Base-by-base conservation (phyloP, 129 eudicot genomes). In the Lonicera japonica region DNA sequence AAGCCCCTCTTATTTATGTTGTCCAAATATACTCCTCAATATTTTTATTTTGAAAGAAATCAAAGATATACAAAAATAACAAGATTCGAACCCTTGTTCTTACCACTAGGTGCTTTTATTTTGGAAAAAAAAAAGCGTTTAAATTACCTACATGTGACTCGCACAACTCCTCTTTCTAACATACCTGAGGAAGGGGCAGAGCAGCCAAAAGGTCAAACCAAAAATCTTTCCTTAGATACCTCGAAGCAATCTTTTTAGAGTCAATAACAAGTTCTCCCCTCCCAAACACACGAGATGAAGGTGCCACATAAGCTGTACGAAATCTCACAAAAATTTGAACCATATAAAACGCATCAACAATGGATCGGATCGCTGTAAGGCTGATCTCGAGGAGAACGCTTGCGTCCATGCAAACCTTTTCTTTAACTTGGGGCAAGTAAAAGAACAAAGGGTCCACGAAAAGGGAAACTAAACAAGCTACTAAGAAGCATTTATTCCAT, bases 221-320 rank as follows among this genome's bases (percentile, higher is more conserved):
- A 55, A 89, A 89, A 25, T 77, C 79, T 50, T 63, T 75, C 54
- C 72, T 61, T 47, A 85, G 64, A 67, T 85, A 85, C 64, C 88
- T 70, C 39, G 68, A 64, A 48, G 97, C 75, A 45, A 89, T 86
- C 80, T 75, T 80, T 25, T 63, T 52, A 11, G 90, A 72, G 73
- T 89, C 94, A 20, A 85, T 67, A 50, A 89, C 87, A n/a, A 89
- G 87, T 74, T 89, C 96, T 43, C 96, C 97, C 60, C 86, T 76
- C 29, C 95, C 97, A 38, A 78, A 66, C 34, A 82, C 77, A 43
- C 90, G 88, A 60, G 80, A 85, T 13, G 95, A 85, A 61, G 97
- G 97, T 2, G 80, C 87, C 43, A 79, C 80, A 47, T 82, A 88
- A 48, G 94, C 96, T 6, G 94, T 85, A 21, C 82, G 74, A 65